Percentiles rank a stretch among this genome's conserved stretches.
phyloP scores from a whole-genome alignment of 768 basidiomycete genomes.

The Lactarius hatsudake region DNA sequence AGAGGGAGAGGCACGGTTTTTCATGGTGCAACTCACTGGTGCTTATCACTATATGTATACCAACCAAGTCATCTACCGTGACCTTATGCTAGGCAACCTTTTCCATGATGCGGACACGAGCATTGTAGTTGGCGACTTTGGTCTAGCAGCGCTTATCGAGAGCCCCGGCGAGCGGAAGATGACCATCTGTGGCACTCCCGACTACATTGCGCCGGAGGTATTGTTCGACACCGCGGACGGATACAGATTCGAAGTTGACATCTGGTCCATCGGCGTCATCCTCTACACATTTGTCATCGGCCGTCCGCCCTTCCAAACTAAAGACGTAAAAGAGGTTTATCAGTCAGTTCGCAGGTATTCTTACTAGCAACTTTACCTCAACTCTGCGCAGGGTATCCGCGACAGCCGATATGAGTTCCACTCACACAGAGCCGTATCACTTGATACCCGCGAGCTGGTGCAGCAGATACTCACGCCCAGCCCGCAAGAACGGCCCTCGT shows the following conservation, averaged over 20 bases:
- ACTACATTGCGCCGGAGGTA: conserved; percentile 98
- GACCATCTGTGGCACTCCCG: conserved; percentile 98
- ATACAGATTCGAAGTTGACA: conserved; percentile 97
- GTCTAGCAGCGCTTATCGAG: conserved; percentile 93
- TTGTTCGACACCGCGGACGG: conserved; percentile 96
- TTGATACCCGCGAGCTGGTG: conserved; percentile 71
- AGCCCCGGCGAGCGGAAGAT: conserved; percentile 96
- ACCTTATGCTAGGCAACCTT: conserved; percentile 66
- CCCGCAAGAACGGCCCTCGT: no score
- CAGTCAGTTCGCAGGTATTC: conserved; percentile 50
- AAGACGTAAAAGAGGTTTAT: conserved; percentile 96
- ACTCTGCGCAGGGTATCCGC: conserved; percentile 64
- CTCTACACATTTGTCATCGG: conserved; percentile 92
- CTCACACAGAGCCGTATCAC: conserved; percentile 63
- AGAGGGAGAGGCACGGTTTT: conserved; percentile 90
- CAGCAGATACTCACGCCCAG: conserved; percentile 51
- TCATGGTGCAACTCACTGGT: conserved; percentile 90
- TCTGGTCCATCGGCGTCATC: conserved; percentile 97
- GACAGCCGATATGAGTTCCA: conserved; percentile 95
- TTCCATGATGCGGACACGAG: conserved; percentile 92
- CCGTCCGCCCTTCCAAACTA: conserved; percentile 95
- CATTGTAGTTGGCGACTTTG: conserved; percentile 97
- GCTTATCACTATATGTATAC: conserved; percentile 98
- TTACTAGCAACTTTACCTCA: conserved; percentile 7
- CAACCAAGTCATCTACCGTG: conserved; percentile 75